Base-by-base conservation (phyloP, 2,329 filamentous ascomycete genomes). In the Fusarium verrucosum region DNA sequence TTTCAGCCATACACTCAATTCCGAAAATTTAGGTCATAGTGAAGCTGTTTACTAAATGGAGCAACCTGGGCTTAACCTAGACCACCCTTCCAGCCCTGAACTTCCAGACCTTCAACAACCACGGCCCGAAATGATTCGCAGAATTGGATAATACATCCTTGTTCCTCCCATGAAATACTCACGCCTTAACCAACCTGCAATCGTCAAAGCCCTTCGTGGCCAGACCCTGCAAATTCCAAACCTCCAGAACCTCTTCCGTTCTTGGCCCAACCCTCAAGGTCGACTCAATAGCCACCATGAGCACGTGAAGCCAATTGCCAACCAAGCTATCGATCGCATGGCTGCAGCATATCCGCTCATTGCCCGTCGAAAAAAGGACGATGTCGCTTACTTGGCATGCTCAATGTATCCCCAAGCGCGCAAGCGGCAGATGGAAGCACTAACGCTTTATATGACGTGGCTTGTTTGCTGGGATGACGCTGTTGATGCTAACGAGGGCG, bases 401-500 rank as follows among this genome's bases (percentile, higher is more conserved):
- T 44, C 70, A 25, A 69, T 62, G 55, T 76, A 66, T 30, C 71
- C 74, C 3, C 43, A 63, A 10, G 70, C 72, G 3, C 23, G 36
- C 5, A 59, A 50, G 42, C 30, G 41, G 1, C 53, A 50, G n/a
- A 40, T 74, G 4, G 55, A 69, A 28, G 61, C 62, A 8, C 51
- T 76, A 37, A 62, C 66, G 3, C 46, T 72, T 33, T 75, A 67
- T 36, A 65, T 61, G 17, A 58, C 68, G 30, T 76, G 75, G 75
- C 37, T 76, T 16, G 59, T 77, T 16, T 73, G 72, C 50, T 77
- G 75, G 75, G 74, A 76, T 20, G 75, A 77, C 36, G 66, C 66
- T 16, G 68, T 76, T 11, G 75, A 77, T 49, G 63, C 68, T 16
- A 68, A 69, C 37, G 72, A 74, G 60, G 62, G 66, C 16, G 70